A percentile compares a stretch with the other conserved stretches of the same genome.
phyloP scores from a whole-genome alignment of 371 early-diverging fungal genomes.

The Rhizomucor miehei region DNA sequence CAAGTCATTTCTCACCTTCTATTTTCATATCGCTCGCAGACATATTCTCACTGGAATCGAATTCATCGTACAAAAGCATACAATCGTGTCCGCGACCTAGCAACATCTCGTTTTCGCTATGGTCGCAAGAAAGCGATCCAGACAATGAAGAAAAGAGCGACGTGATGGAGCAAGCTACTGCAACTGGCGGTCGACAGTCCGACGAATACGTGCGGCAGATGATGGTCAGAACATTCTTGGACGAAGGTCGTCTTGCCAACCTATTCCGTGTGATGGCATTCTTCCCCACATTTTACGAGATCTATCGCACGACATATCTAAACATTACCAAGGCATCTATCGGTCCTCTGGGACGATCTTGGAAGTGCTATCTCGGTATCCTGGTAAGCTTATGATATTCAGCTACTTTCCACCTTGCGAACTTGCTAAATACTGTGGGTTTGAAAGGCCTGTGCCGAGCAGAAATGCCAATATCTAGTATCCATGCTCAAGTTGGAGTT shows the following conservation, averaged over 20 bases:
- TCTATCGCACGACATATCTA: conserved; percentile 40
- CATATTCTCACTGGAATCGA: conserved; percentile 43
- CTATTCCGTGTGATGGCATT: conserved; percentile 57
- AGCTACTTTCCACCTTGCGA: conserved; percentile 1
- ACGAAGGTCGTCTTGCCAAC: conserved; percentile 56
- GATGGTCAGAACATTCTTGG: conserved; percentile 53
- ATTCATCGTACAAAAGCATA: conserved; percentile 17
- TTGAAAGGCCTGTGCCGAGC: conserved; percentile 58
- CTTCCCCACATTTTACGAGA: conserved; percentile 64
- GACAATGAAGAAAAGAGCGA: conserved; percentile 7
- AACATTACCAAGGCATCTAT: conserved; percentile 42
- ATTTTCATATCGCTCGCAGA: conserved; percentile 51
- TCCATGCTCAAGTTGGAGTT: conserved; percentile 55
- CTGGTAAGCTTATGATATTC: conserved; percentile 39
- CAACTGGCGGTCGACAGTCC: conserved; percentile 39
- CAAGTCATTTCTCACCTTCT: conserved; percentile 58
- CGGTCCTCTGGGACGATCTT: conserved; percentile 56
- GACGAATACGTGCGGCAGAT: conserved; percentile 51
- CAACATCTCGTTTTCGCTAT: conserved; percentile 45
- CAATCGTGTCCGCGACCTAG: conserved; percentile 40
- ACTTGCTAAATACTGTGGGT: too few relatives aligned
- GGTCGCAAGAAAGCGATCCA: conserved; percentile 34
- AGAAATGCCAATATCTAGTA: conserved; percentile 60
- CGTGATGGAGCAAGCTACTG: conserved; percentile 2
- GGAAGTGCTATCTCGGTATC: conserved; percentile 61